phyloP scores from a whole-genome alignment of 306 rosid species.

The Dalbergia cochinchinensis region DNA sequence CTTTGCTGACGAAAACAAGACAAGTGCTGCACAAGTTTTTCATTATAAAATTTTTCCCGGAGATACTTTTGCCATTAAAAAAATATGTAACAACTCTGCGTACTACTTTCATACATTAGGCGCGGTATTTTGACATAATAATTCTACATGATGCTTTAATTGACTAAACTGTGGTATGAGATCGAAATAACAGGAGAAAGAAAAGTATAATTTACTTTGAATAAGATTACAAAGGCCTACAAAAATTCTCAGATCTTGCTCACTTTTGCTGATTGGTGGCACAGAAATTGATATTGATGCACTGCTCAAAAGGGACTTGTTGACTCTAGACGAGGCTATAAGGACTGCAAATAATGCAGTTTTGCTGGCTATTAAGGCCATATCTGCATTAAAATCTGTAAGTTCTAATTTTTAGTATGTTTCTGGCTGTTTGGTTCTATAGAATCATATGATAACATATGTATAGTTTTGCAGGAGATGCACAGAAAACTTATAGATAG shows the following conservation, averaged over 20 bases:
- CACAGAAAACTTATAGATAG: conserved; percentile 65
- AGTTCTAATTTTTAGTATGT: conserved; percentile 54
- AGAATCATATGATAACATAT: conserved; percentile 46
- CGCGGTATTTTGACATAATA: neutral
- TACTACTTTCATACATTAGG: neutral
- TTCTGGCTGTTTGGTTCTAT: conserved; percentile 39
- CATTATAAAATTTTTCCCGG: neutral
- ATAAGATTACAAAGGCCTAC: conserved; percentile 15
- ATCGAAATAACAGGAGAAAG: conserved; percentile 16
- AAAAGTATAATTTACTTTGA: conserved; percentile 22
- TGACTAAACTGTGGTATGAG: conserved; percentile 26
- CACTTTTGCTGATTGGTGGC: conserved; percentile 34
- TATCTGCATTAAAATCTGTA: conserved; percentile 79
- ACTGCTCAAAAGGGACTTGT: conserved; percentile 85
- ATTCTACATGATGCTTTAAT: neutral
- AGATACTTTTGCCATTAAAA: conserved; percentile 1
- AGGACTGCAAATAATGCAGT: conserved; percentile 94
- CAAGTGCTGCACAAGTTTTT: neutral
- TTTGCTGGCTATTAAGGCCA: conserved; percentile 77
- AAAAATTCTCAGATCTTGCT: conserved; percentile 7
- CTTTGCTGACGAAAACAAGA: neutral
- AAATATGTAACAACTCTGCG: neutral
- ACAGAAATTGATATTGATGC: conserved; percentile 85
- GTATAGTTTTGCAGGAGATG: conserved; percentile 61
- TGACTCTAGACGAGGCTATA: conserved; percentile 95